Base-by-base conservation (phyloP, 352 stramenopile species). In the Pythium sukuiense region DNA sequence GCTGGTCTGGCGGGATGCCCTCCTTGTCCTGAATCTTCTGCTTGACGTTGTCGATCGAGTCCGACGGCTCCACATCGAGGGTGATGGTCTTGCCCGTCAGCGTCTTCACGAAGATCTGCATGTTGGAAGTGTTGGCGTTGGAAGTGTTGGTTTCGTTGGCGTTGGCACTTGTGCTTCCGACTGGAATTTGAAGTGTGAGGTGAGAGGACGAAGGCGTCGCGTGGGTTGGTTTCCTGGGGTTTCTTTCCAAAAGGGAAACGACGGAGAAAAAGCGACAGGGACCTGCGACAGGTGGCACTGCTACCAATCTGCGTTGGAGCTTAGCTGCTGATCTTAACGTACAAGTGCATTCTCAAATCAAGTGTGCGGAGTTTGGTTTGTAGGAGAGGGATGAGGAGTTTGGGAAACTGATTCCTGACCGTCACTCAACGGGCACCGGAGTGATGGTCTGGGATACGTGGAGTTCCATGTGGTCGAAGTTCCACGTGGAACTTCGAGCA, bases 141-240 rank as follows among this genome's bases (percentile, higher is more conserved):
- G 39, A 20, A 16, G 32, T 59, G 20, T 48, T 39, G 39, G 18
- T 35, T 59, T 59, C 27, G 35, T 63, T 79, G n/a, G 33, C 32
- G 14, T 39, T 48, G 59, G 33, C 9, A 48, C 65, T 76, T 76
- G 60, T 66, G 69, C 53, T 27, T 30, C 49, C 26, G 46, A 27
- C 60, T 14, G 63, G 37, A 65, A 72, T 69, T 71, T 71, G 69
- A 24, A 61, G 39, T 69, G 68, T 74, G 69, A 71, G 46, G 11
- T n/a, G 3, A n/a, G 48, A 7, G 20, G 18, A 55, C 37, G 48
- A 35, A 9, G 29, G 41, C 41, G 26, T 49, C 18, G 32, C n/a
- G 27, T 24, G 26, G 18, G 26, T 43, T 55, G 43, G 27, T 20
- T 6, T 24, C 24, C 18, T 32, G 26, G 16, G 14, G 32, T 52